Conservation (phyloP, 495 filamentous ascomycete species). For the Cudoniella acicularis region DNA sequence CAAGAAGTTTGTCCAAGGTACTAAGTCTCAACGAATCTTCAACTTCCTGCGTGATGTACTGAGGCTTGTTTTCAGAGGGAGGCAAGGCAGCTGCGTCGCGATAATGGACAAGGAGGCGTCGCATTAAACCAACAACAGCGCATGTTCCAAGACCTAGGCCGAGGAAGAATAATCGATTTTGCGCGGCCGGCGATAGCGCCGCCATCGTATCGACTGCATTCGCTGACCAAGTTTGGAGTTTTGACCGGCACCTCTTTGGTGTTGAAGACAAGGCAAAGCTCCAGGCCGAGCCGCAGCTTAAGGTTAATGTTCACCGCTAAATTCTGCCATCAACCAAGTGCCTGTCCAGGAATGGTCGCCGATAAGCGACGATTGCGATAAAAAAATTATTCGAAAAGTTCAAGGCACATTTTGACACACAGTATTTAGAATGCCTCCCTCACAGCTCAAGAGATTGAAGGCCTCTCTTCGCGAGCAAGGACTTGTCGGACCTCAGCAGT, state of each 20-base stretch:
- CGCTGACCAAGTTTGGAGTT: background rate
- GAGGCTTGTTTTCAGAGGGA: constrained; percentile 46
- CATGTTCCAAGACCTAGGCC: constrained; percentile 36
- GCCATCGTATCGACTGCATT: constrained; percentile 23
- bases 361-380: constrained; percentile 27
- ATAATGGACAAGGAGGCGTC: constrained; percentile 36
- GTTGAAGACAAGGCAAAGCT: background rate
- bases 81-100: constrained; percentile 46
- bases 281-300: background rate
- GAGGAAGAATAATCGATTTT: constrained; percentile 41
- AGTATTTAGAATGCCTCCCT: constrained; percentile 70
- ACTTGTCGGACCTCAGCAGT: constrained; percentile 81
- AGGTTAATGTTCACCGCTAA: background rate
- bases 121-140: constrained; percentile 34
- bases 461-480: constrained; percentile 82
- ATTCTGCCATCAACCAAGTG: constrained; percentile 6
- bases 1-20: constrained; percentile 48
- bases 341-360: background rate
- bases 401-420: background rate
- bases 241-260: no score
- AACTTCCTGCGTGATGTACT: constrained; percentile 58
- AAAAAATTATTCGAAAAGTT: constrained; percentile 32
- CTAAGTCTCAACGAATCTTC: constrained; percentile 47
- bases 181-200: constrained; percentile 25
- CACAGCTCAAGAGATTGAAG: constrained; percentile 94